Conservation (phyloP, 2,329 filamentous ascomycete genomes). For the Cercospora sojina region DNA sequence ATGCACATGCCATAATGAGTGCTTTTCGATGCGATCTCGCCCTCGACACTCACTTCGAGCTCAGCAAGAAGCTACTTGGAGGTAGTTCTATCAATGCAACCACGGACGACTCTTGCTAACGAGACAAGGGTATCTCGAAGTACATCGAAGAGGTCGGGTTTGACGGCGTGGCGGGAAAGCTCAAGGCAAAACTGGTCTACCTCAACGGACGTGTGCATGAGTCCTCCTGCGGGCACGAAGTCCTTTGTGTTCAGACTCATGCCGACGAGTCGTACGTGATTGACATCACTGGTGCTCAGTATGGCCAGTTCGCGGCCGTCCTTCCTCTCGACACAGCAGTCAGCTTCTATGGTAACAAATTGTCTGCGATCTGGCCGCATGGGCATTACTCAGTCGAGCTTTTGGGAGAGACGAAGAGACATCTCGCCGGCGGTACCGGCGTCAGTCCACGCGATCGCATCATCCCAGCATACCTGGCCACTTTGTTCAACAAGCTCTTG, state of each 20-base stretch:
- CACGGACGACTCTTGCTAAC: background rate
- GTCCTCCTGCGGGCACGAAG: background rate
- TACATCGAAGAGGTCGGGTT: conserved; percentile 3
- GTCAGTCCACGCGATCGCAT: background rate
- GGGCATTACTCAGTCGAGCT: background rate
- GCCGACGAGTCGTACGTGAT: conserved; percentile 2
- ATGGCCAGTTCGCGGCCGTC: background rate
- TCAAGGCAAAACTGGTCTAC: background rate
- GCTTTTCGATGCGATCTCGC: background rate
- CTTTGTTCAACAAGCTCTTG: background rate
- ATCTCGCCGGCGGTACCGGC: background rate
- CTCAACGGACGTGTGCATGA: background rate
- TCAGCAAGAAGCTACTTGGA: background rate
- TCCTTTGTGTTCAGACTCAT: background rate
- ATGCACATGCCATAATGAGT: conserved; percentile 2
- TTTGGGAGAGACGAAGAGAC: background rate
- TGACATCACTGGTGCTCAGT: background rate
- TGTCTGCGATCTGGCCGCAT: background rate
- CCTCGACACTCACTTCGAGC: background rate
- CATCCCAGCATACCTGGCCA: background rate
- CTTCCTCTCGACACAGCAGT: background rate
- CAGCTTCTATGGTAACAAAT: background rate
- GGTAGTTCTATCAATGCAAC: background rate
- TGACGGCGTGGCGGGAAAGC: background rate
- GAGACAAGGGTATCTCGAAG: background rate